phyloP scores from a whole-genome alignment of 2,329 filamentous ascomycete genomes.

The Sphaceloma murrayae region DNA sequence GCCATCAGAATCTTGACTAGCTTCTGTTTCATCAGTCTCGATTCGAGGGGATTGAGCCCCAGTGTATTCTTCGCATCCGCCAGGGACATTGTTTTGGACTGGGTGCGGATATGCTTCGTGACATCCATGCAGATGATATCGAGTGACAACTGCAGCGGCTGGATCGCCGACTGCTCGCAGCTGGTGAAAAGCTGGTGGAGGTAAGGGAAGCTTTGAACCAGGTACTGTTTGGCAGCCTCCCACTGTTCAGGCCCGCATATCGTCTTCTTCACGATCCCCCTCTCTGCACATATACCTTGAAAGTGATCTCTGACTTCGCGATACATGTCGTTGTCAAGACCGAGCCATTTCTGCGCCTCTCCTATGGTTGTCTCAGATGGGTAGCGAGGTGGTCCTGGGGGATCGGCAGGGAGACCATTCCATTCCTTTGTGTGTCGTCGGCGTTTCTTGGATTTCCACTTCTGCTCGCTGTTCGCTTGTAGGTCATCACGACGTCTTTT shows the following conservation, averaged over 20 bases:
- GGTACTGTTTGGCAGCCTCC: constrained; percentile 58
- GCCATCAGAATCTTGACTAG: constrained; percentile 58
- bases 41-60: constrained; percentile 58
- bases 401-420: constrained; percentile 58
- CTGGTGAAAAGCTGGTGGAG: constrained; percentile 53
- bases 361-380: constrained; percentile 75
- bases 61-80: constrained; percentile 64
- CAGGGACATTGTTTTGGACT: constrained; percentile 59
- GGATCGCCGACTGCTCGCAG: constrained; percentile 46
- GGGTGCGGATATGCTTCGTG: constrained; percentile 64
- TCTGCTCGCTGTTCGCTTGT: constrained; percentile 46
- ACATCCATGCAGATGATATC: constrained; percentile 75
- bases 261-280: constrained; percentile 65
- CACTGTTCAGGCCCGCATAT: constrained; percentile 62
- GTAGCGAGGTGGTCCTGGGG: constrained; percentile 60
- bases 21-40: constrained; percentile 53
- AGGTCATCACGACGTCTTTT: constrained; percentile 28
- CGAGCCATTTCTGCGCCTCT: constrained; percentile 62
- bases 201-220: constrained; percentile 56
- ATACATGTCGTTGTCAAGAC: constrained; percentile 55
- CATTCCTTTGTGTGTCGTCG: constrained; percentile 59
- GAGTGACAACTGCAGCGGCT: constrained; percentile 57
- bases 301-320: constrained; percentile 56
- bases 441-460: constrained; percentile 55
- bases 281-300: constrained; percentile 57